phyloP scores from a whole-genome alignment of 2,329 filamentous ascomycete species.

The Alternaria infectoria region DNA sequence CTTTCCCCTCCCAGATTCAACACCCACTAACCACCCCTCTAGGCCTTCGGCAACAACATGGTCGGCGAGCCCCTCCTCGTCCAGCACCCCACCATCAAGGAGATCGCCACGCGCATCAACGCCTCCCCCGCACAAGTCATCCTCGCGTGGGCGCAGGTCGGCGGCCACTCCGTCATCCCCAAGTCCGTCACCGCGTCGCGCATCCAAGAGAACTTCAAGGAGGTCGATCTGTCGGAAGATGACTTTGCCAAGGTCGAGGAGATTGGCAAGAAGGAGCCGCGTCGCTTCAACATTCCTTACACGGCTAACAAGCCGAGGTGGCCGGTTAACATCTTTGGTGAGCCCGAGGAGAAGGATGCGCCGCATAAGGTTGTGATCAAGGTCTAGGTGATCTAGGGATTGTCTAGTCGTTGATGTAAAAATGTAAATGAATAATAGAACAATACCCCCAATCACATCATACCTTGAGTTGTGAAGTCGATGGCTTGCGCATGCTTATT shows the following conservation, averaged over 20 bases:
- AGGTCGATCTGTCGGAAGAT: conserved; percentile 35
- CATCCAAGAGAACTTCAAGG: conserved; percentile 42
- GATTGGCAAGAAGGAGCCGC: conserved; percentile 66
- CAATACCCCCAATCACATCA: not conserved
- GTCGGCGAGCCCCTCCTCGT: conserved; percentile 57
- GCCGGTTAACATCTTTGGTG: conserved; percentile 64
- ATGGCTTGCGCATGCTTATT: too few species aligned
- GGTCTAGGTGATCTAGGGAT: not conserved
- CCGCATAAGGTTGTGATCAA: conserved; percentile 53
- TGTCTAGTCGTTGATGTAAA: too few species aligned
- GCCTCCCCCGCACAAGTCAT: conserved; percentile 79
- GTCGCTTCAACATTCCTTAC: conserved; percentile 58
- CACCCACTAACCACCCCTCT: conserved; percentile 68
- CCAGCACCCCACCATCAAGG: conserved; percentile 66
- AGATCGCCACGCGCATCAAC: conserved; percentile 66
- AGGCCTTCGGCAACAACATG: conserved; percentile 62
- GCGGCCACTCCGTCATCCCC: conserved; percentile 40
- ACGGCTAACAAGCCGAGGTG: conserved; percentile 59
- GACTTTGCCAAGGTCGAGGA: conserved; percentile 43
- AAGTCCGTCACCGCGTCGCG: conserved; percentile 41
- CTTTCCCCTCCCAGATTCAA: conserved; percentile 53
- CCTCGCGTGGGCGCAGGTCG: conserved; percentile 84
- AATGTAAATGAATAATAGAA: not conserved
- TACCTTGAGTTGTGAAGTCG: not conserved
- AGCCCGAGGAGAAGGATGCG: conserved; percentile 60